These are phyloP conservation scores for Populus hybrid DNA, from an alignment of 441 rosid genomes.

Conservation along the genomic window DNA sequence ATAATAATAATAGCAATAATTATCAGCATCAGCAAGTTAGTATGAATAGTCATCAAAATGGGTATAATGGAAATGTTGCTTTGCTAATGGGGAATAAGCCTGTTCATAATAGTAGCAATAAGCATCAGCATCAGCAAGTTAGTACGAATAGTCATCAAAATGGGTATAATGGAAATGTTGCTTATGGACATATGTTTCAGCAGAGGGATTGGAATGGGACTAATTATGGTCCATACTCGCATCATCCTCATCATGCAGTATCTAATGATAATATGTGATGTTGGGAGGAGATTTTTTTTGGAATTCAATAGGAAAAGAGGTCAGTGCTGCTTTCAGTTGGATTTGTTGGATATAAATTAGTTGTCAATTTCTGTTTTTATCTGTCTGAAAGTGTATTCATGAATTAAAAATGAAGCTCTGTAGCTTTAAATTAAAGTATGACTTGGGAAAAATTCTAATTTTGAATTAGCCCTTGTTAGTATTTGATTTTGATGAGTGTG, in stretches of 20 bases:
- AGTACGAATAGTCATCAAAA: slow-evolving; percentile 13
- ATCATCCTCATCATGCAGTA: slow-evolving; percentile 31
- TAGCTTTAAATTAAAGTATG: no score
- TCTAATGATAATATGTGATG: slow-evolving; percentile 41
- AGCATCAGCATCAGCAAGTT: background rate
- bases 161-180: slow-evolving; percentile 48
- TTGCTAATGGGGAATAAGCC: slow-evolving; percentile 42
- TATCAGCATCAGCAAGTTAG: no score
- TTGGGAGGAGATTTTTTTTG: background rate
- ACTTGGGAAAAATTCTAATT: background rate
- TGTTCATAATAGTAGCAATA: slow-evolving; percentile 25
- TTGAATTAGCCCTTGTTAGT: background rate
- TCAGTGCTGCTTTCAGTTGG: background rate
- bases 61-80: background rate
- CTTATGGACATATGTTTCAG: slow-evolving; percentile 42
- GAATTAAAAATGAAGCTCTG: background rate
- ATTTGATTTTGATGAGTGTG: background rate
- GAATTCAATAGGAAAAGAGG: background rate
- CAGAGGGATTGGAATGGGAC: slow-evolving; percentile 64
- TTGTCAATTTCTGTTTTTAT: background rate
- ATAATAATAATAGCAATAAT: no score
- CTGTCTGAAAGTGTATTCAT: background rate
- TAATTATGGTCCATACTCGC: slow-evolving; percentile 57
- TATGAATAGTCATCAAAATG: background rate
- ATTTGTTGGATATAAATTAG: background rate